phyloP scores from a whole-genome alignment of 192 early-diverging fungal genomes.

The Podila verticillata region DNA sequence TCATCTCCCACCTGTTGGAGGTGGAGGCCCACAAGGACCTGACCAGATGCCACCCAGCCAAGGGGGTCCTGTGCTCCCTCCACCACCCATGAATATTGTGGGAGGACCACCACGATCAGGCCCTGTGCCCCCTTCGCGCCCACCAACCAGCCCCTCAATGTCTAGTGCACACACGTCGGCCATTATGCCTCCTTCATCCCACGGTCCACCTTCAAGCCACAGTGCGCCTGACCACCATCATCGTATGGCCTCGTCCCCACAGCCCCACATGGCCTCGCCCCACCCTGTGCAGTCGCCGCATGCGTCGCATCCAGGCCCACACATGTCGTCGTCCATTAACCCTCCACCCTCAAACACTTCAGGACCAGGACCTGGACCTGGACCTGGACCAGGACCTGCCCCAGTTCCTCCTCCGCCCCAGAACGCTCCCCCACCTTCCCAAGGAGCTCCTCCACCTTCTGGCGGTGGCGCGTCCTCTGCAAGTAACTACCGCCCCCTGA shows the following conservation, averaged over 20 bases:
- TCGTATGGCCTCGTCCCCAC: constrained; percentile 42
- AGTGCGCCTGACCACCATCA: constrained; percentile 33
- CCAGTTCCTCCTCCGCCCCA: constrained; percentile 28
- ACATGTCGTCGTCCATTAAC: constrained; percentile 48
- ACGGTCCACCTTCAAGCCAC: constrained; percentile 47
- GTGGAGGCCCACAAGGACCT: constrained; percentile 36
- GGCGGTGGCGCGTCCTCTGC: constrained; percentile 31
- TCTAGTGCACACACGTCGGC: constrained; percentile 34
- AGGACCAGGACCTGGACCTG: constrained; percentile 12
- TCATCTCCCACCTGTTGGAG: constrained; percentile 51
- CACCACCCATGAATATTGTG: constrained; percentile 41
- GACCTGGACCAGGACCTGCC: constrained; percentile 12
- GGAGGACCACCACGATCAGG: constrained; percentile 47
- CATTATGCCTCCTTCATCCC: constrained; percentile 47
- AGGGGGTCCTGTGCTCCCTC: constrained; percentile 39
- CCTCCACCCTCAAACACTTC: constrained; percentile 26
- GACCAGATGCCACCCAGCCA: constrained; percentile 27
- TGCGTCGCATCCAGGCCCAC: constrained; percentile 25
- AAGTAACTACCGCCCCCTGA: constrained; percentile 66
- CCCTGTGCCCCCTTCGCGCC: constrained; percentile 44
- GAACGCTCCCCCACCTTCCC: constrained; percentile 9
- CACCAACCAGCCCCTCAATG: constrained; percentile 37
- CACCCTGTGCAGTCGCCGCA: constrained; percentile 43
- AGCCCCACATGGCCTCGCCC: constrained; percentile 47
- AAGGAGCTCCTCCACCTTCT: constrained; percentile 31